Evolutionary conservation across 345 rosid species (phyloP), one percentile per base, ranked within the genome.

Genomic region (Luvunga scandens): DNA sequence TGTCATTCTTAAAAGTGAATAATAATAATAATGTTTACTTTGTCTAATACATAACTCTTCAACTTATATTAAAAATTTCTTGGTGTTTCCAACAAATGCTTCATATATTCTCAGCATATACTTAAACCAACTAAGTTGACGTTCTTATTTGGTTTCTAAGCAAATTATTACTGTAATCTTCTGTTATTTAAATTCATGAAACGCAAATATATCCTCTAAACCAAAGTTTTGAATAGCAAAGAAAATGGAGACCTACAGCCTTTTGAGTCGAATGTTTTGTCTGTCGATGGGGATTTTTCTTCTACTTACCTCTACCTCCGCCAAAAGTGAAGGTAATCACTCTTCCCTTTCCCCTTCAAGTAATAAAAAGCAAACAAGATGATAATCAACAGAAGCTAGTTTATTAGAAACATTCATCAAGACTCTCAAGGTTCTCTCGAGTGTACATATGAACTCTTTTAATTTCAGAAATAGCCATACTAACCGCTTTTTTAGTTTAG

Each of bases 41-140:
- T 39, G 45, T 39, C 45, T 39, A 39, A 39, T 39, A n/a, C n/a
- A n/a, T n/a, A 39, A 33, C 48, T 7, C 50, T 31, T 66, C 27
- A 21, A 21, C 0, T 53, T 18, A 18, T 1, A 33, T 4, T 18
- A 0, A 25, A 65, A 1, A 25, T 28, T 62, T 5, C 30, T 74
- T 63, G 77, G 6, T 63, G 27, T 42, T 9, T 9, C 24, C 69
- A 28, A 62, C 24, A 30, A 74, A 63, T 62, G 55, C 77, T 42
- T 38, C 77, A 63, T 27, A 39, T 61, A 74, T 62, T 39, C 69
- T 10, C 34, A 28, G 77, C 27, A 74, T 62, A 74, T 74, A 5
- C 77, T 45, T 45, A 28, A 74, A 36, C 77, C 48, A 39, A 45
- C 68, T 14, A 74, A 14, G 68, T 39, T 57, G 57, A 5, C 2